Base-by-base conservation (phyloP, 2,329 filamentous ascomycete genomes). In the Epichloe hybrida region DNA sequence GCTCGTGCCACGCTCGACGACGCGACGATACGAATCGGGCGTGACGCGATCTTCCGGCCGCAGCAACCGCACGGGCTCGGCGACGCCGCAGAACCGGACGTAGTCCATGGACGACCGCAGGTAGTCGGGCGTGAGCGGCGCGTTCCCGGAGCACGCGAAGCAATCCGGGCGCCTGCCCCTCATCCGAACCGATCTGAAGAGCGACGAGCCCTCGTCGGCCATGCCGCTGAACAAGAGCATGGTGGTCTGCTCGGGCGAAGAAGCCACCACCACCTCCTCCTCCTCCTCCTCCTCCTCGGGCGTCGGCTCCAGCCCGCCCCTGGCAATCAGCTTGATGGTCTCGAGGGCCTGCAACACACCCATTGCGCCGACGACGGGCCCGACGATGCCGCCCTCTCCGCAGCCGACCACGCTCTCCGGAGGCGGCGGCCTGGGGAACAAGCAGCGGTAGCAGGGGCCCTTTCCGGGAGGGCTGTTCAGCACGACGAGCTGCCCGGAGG, bases 351-450 rank as follows among this genome's bases (percentile, higher is more conserved):
- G 93, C 51, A 97, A 69, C 0, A 95, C 83, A 7, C 93, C 93
- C 88, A 98, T 96, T 0, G 82, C 76, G 0, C 93, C 93, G 0
- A 98, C 93, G 0, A 96, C 89, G 0, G 93, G 90, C 0, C 93
- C 93, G 1, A 98, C 61, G 8, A 98, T 89, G 0, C 93, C 93
- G 9, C 90, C 91, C 64, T 98, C 93, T 40, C 90, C 88, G 61
- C 93, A 98, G 53, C 84, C 88, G 1, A 88, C 75, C 1, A 96
- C 84, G 51, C 80, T 88, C 41, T 86, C 86, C 0, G 87, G 79
- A 0, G 91, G 89, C 0, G 93, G 90, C 0, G 93, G 90, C 38
- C 77, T 84, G 0, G 89, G 90, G 59, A 95, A 98, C 12, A 97
- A 79, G 62, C 93, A 98, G 41, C 93, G 78, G 67, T 98, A 98